phyloP scores from a whole-genome alignment of 768 basidiomycete species.

The Lactarius akahatsu region DNA sequence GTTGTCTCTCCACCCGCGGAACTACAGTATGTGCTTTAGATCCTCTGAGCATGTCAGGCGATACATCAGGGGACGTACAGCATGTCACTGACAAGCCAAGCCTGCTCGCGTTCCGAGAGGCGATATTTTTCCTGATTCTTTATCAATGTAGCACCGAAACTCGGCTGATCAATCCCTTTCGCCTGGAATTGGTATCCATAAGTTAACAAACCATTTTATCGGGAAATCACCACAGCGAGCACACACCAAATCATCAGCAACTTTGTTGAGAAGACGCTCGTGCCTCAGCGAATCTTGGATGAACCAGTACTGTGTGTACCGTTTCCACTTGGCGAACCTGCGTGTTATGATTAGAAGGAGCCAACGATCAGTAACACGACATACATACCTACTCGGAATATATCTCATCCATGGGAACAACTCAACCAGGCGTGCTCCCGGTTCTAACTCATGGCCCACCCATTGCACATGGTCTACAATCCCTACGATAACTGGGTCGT shows the following conservation, averaged over 20 bases:
- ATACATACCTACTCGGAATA: background rate
- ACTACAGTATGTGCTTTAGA: background rate
- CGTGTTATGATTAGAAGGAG: background rate
- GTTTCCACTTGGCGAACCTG: background rate
- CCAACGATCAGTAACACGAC: background rate
- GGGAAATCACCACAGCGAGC: background rate
- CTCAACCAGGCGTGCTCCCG: background rate
- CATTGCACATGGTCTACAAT: background rate
- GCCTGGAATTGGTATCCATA: background rate
- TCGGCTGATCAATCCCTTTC: conserved; percentile 4
- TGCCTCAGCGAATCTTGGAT: background rate
- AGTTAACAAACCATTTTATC: background rate
- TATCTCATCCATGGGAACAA: background rate
- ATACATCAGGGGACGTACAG: conserved; percentile 18
- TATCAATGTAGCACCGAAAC: conserved; percentile 9
- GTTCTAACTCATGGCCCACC: background rate
- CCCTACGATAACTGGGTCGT: background rate
- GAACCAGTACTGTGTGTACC: background rate
- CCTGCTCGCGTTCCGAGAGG: conserved; percentile 17
- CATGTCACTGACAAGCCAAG: conserved; percentile 22
- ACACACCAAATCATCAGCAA: background rate
- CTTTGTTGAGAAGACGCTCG: background rate
- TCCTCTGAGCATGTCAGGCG: background rate
- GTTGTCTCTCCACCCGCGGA: background rate
- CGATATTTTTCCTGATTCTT: conserved; percentile 1